Evolutionary conservation across 116 monocot genomes (phyloP), one percentile per base, ranked within the genome.

Genomic region (Zostera marina): DNA sequence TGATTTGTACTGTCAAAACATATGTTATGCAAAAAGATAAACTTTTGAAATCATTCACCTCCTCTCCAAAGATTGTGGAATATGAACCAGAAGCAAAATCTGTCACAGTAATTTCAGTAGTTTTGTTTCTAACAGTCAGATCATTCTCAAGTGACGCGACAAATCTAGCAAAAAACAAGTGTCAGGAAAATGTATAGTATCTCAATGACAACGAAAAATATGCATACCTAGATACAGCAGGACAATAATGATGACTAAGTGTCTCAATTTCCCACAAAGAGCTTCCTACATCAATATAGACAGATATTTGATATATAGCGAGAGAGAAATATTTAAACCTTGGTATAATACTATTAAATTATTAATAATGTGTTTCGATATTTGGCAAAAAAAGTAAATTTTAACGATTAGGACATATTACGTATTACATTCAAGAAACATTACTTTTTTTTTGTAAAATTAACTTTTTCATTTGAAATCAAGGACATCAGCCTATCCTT

Each of bases 31-130:
- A 54, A 15, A n/a, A 26, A 43, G 15, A 17, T 9, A 13, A 49
- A 9, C 47, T 51, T 48, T 8, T 4, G 19, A 19, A 48, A 63
- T 11, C 17, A 56, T 20, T 39, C 15, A 94, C 94, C 85, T 94
- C 94, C 2, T 80, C 70, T 61, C 56, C 73, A 55, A 88, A 94
- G 22, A 94, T 70, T 39, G 94, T 79, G 22, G 79, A 64, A 70
- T 94, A 94, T 11, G 94, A 94, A 62, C 82, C 94, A 41, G 94
- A 88, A 72, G 76, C 72, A 66, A 81, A 94, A 74, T 94, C 94
- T 56, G 76, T 49, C 43, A 88, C 73, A 12, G 67, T 38, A 42
- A 94, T 72, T 60, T 94, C 94, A 49, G 77, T 74, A 22, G 88
- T 88, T 72, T 88, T 94, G 8, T 79, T 69, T 63, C 76, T 79